phyloP scores from a whole-genome alignment of 441 rosid genomes.

The Syzygium malaccense region DNA sequence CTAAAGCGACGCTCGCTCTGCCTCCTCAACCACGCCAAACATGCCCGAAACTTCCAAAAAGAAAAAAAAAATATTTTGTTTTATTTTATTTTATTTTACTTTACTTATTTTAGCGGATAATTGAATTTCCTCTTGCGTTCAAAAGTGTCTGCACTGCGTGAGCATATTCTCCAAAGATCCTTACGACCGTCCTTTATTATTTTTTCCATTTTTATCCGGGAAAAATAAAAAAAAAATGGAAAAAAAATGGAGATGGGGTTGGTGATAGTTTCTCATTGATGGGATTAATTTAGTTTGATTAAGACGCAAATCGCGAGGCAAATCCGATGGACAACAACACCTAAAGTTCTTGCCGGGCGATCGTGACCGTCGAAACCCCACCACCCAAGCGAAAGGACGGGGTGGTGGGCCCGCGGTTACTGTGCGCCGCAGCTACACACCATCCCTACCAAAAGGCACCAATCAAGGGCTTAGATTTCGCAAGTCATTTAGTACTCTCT shows the following conservation, averaged over 20 bases:
- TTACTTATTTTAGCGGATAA: not conserved
- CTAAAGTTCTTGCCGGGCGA: not conserved
- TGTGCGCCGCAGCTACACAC: not conserved
- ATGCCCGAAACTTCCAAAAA: not conserved
- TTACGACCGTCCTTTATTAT: not conserved
- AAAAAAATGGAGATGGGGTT: not conserved
- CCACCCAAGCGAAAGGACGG: no score
- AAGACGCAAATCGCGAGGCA: not conserved
- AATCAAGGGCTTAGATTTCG: not conserved
- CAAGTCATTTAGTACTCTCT: not conserved
- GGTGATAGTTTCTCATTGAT: not conserved
- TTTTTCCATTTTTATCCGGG: not conserved
- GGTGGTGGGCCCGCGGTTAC: not conserved
- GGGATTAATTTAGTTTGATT: not conserved
- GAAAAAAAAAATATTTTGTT: no score
- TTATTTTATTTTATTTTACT: no score
- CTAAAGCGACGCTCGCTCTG: not conserved
- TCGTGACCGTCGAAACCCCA: not conserved
- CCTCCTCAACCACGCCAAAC: not conserved
- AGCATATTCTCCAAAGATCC: not conserved
- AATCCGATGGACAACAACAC: not conserved
- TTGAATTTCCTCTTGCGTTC: not conserved
- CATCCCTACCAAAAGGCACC: not conserved
- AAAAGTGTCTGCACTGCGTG: not conserved
- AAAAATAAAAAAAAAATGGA: rapidly evolving